Conservation (phyloP, 257 asterid species). For the Fraxinus excelsior region DNA sequence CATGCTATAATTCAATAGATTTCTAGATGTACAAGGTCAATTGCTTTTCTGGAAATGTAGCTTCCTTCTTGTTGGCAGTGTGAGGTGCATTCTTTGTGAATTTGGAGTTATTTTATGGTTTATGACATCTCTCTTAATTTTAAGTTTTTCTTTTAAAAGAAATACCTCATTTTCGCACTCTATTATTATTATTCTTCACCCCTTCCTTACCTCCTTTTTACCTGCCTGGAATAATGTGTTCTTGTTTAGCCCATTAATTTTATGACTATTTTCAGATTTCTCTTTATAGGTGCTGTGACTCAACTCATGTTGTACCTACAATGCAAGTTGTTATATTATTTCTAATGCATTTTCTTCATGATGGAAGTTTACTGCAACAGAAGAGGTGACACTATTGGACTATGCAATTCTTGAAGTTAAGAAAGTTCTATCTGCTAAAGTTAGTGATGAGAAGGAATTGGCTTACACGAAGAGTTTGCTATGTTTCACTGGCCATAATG, state of each 20-base stretch:
- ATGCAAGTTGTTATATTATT: constrained; percentile 25
- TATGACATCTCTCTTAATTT: neutral
- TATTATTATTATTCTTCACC: neutral
- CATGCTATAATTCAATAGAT: constrained; percentile 12
- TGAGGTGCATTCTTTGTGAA: neutral
- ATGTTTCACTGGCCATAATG: constrained; percentile 49
- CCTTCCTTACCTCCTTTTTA: neutral
- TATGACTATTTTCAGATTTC: constrained; percentile 9
- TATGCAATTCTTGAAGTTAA: constrained; percentile 63
- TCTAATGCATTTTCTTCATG: constrained; percentile 35
- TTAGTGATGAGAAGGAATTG: constrained; percentile 53
- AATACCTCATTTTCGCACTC: neutral
- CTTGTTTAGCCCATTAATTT: neutral
- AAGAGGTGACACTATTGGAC: constrained; percentile 65
- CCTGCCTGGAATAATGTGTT: neutral
- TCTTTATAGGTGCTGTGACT: constrained; percentile 17
- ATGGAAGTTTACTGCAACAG: constrained; percentile 77
- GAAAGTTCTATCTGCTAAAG: constrained; percentile 56
- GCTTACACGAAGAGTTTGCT: constrained; percentile 64
- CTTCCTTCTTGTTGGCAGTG: neutral
- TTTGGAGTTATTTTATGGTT: neutral
- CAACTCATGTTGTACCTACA: constrained; percentile 19
- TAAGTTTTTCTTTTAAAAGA: neutral
- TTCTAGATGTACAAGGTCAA: neutral
- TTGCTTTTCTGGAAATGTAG: constrained; percentile 17